Conservation (phyloP, 2,329 filamentous ascomycete genomes). For the Plectosphaerella sp. region DNA sequence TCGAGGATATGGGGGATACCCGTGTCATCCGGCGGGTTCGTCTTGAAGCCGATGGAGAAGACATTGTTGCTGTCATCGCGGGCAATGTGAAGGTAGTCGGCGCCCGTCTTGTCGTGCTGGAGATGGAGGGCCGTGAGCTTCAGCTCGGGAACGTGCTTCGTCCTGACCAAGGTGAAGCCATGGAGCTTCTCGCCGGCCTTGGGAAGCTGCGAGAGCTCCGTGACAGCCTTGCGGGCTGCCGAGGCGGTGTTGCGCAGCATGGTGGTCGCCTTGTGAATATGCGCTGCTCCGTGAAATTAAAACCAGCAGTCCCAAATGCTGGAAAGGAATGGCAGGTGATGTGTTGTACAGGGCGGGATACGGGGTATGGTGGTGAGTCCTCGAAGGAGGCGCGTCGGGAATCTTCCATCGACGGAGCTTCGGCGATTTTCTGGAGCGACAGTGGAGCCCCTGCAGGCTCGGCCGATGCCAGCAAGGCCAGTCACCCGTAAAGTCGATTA, state of each 20-base stretch:
- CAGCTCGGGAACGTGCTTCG: slow-evolving; percentile 90
- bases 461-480: too few relatives aligned
- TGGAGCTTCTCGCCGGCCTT: slow-evolving; percentile 81
- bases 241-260: slow-evolving; percentile 47
- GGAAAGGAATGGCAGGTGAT: neutral
- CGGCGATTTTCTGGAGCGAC: neutral
- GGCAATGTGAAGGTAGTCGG: slow-evolving; percentile 92
- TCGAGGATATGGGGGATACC: slow-evolving; percentile 96
- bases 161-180: slow-evolving; percentile 85
- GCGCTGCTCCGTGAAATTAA: neutral
- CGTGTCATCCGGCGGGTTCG: slow-evolving; percentile 93
- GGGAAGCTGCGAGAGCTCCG: slow-evolving; percentile 71
- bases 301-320: neutral
- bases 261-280: slow-evolving; percentile 7
- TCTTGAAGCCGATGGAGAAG: slow-evolving; percentile 99
- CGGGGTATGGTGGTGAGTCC: neutral
- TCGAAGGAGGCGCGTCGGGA: too few relatives aligned
- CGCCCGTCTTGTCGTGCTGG: slow-evolving; percentile 90
- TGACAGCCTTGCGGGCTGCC: slow-evolving; percentile 59
- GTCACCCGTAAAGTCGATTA: too few relatives aligned
- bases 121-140: slow-evolving; percentile 88
- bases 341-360: neutral
- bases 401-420: neutral
- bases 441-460: neutral
- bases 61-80: slow-evolving; percentile 98